phyloP scores from a whole-genome alignment of 257 asterid genomes.

The Primulina tabacum region DNA sequence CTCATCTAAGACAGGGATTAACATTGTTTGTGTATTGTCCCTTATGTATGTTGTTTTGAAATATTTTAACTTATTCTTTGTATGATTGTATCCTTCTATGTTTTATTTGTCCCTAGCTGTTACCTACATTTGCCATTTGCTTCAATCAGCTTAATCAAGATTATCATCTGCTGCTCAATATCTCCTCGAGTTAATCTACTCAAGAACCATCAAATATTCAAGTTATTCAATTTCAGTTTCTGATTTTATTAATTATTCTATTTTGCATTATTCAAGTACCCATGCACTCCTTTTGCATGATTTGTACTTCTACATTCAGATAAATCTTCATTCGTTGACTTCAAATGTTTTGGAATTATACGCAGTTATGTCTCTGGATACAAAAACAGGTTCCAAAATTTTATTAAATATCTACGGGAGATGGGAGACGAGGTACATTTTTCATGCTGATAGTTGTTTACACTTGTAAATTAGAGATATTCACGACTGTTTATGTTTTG shows the following conservation, averaged over 20 bases:
- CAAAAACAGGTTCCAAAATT: slow-evolving; percentile 96
- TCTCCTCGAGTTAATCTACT: too few relatives aligned
- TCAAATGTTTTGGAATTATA: slow-evolving; percentile 21
- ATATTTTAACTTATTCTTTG: too few relatives aligned
- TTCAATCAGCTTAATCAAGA: too few relatives aligned
- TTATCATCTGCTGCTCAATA: too few relatives aligned
- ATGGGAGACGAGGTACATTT: slow-evolving; percentile 97
- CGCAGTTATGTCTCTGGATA: slow-evolving; percentile 97
- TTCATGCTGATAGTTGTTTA: slow-evolving; percentile 10
- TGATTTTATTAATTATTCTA: neutral
- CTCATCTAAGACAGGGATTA: too few relatives aligned
- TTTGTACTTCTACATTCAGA: neutral
- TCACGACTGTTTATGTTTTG: neutral
- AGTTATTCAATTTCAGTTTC: neutral
- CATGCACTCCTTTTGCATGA: neutral
- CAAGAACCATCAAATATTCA: neutral
- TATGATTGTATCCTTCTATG: too few relatives aligned
- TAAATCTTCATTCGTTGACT: slow-evolving; percentile 12
- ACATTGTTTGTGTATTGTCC: too few relatives aligned
- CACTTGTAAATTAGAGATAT: slow-evolving; percentile 1
- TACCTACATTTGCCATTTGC: too few relatives aligned
- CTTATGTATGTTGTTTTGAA: too few relatives aligned
- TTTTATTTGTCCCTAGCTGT: too few relatives aligned
- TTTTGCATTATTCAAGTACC: neutral
- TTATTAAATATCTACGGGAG: slow-evolving; percentile 88